These are phyloP conservation scores for Oehlia diaphana DNA, from an alignment of 192 early-diverging fungal species.

Conservation along the genomic window DNA sequence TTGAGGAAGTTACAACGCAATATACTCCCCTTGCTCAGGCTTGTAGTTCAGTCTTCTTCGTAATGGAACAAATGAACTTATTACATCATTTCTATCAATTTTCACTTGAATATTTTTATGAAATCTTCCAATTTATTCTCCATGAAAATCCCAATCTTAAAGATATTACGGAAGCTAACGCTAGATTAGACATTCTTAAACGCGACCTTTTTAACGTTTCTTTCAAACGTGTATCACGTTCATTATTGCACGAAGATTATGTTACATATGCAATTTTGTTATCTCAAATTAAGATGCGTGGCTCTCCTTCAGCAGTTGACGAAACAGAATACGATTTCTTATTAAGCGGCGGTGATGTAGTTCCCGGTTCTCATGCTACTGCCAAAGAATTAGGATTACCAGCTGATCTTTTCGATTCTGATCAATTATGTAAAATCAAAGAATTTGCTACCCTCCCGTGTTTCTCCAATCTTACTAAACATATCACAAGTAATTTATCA, in stretches of 20 bases:
- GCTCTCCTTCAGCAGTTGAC: slow-evolving; percentile 54
- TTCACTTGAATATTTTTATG: slow-evolving; percentile 94
- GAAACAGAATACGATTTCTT: slow-evolving; percentile 72
- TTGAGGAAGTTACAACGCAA: slow-evolving; percentile 85
- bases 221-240: slow-evolving; percentile 74
- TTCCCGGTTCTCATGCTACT: slow-evolving; percentile 36
- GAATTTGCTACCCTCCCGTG: slow-evolving; percentile 44
- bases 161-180: slow-evolving; percentile 61
- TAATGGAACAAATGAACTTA: slow-evolving; percentile 89
- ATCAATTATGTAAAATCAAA: slow-evolving; percentile 45
- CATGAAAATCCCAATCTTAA: slow-evolving; percentile 71
- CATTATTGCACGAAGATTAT: slow-evolving; percentile 91
- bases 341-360: slow-evolving; percentile 58
- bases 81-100: slow-evolving; percentile 98
- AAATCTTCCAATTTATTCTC: slow-evolving; percentile 87
- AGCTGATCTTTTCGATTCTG: slow-evolving; percentile 50
- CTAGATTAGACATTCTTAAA: slow-evolving; percentile 73
- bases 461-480: slow-evolving; percentile 42
- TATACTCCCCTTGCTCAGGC: slow-evolving; percentile 92
- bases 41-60: slow-evolving; percentile 93
- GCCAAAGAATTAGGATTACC: slow-evolving; percentile 38
- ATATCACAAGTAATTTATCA: slow-evolving; percentile 42
- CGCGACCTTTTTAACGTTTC: slow-evolving; percentile 83
- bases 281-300: slow-evolving; percentile 81
- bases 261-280: slow-evolving; percentile 86